Percentiles rank a stretch among this genome's conserved stretches.
phyloP scores from a whole-genome alignment of 2,329 filamentous ascomycete genomes.

The Hortaea sp. region DNA sequence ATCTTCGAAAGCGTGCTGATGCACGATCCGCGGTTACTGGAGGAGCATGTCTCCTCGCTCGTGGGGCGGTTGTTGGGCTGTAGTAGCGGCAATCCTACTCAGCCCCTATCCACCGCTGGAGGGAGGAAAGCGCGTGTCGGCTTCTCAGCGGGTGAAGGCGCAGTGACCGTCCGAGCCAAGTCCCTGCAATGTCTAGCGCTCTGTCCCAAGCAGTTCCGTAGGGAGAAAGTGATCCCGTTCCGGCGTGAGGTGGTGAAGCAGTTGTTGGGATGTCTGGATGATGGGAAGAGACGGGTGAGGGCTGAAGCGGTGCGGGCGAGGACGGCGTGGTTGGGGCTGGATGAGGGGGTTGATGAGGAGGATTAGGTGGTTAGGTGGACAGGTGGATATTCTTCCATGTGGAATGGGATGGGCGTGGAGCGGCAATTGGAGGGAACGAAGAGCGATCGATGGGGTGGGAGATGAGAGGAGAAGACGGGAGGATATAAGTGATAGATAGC shows the following conservation, averaged over 20 bases:
- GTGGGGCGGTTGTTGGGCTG: slow-evolving; percentile 47
- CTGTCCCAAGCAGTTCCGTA: slow-evolving; percentile 38
- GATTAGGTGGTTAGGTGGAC: slow-evolving; percentile 9
- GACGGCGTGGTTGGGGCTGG: slow-evolving; percentile 50
- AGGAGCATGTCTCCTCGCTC: slow-evolving; percentile 48
- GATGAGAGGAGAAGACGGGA: too few species aligned
- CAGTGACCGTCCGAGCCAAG: slow-evolving; percentile 35
- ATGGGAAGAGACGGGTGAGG: slow-evolving; percentile 52
- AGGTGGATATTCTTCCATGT: too few species aligned
- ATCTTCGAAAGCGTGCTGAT: slow-evolving; percentile 49
- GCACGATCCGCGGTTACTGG: slow-evolving; percentile 44
- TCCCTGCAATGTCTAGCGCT: slow-evolving; percentile 40
- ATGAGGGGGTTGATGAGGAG: slow-evolving; percentile 48
- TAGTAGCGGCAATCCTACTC: slow-evolving; percentile 14
- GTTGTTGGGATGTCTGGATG: slow-evolving; percentile 48
- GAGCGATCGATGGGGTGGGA: too few species aligned
- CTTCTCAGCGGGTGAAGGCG: slow-evolving; percentile 12
- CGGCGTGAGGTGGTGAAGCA: slow-evolving; percentile 47
- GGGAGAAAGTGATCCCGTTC: slow-evolving; percentile 46
- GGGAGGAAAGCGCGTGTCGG: too few species aligned
- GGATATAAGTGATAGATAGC: too few species aligned
- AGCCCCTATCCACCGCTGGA: slow-evolving; percentile 3
- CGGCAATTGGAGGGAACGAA: too few species aligned
- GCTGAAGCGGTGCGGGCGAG: slow-evolving; percentile 53
- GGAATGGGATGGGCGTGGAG: too few species aligned